A percentile compares a stretch with the other conserved stretches of the same genome.
These are phyloP conservation scores for Cryptomeria japonica DNA, from an alignment of 75 land plant genomes.

Conservation along the genomic window DNA sequence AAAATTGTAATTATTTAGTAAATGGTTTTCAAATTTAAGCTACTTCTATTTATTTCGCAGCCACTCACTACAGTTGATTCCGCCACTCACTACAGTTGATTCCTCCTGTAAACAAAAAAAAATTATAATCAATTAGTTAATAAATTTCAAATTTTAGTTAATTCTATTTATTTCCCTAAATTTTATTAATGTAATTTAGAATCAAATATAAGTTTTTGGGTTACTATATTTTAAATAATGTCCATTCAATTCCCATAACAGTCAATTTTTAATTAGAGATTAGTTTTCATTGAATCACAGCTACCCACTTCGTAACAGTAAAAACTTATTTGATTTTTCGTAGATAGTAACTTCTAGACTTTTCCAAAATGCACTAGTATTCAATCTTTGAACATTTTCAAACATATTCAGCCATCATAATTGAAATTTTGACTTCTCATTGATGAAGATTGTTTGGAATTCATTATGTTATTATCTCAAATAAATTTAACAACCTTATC, in stretches of 20 bases:
- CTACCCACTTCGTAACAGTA: no score
- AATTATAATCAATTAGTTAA: neutral
- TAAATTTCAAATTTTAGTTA: neutral
- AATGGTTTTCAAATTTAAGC: neutral
- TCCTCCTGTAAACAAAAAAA: neutral
- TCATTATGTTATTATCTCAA: no score
- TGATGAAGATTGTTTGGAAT: no score
- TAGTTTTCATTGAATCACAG: no score
- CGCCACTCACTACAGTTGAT: no score
- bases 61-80: no score
- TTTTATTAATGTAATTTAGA: neutral
- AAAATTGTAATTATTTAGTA: neutral
- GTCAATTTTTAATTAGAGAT: neutral
- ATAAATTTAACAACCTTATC: no score
- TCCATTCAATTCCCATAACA: neutral
- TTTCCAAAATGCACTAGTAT: neutral
- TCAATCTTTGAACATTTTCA: neutral
- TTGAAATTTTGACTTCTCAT: no score
- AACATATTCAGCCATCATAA: no score
- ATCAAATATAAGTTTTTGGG: neutral
- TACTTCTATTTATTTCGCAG: neutral
- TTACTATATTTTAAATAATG: neutral
- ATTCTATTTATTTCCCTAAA: neutral
- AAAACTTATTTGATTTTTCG: no score
- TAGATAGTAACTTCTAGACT: neutral